A percentile compares a stretch with the other conserved stretches of the same genome.
Conservation (phyloP, 2,329 filamentous ascomycete species). For the Fusarium torreyae region DNA sequence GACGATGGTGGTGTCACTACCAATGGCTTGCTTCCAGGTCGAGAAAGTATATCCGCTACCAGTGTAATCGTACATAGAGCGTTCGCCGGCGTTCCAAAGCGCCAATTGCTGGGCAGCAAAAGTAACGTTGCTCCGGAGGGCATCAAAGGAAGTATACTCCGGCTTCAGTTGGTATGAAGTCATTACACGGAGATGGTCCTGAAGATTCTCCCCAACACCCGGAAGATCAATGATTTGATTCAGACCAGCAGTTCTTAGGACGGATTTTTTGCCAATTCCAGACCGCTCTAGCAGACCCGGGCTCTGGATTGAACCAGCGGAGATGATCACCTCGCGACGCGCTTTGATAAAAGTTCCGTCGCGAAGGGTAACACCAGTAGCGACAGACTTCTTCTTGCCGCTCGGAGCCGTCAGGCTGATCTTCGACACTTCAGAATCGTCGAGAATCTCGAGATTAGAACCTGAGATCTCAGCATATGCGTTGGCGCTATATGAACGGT, state of each 20-base stretch:
- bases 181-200: constrained; percentile 55
- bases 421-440: constrained; percentile 42
- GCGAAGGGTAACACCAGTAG: constrained; percentile 37
- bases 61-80: constrained; percentile 43
- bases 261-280: constrained; percentile 66
- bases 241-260: constrained; percentile 65
- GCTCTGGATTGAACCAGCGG: constrained; percentile 66
- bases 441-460: constrained; percentile 55
- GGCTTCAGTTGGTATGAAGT: constrained; percentile 53
- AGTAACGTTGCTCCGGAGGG: constrained; percentile 37
- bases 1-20: constrained; percentile 25
- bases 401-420: constrained; percentile 27
- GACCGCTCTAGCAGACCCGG: constrained; percentile 71
- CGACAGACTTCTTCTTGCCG: constrained; percentile 40
- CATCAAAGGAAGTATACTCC: constrained; percentile 28
- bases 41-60: constrained; percentile 41
- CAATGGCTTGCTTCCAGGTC: constrained; percentile 42
- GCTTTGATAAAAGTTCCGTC: constrained; percentile 32
- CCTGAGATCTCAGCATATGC: constrained; percentile 60
- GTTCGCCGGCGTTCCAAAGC: constrained; percentile 38
- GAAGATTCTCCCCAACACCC: constrained; percentile 65
- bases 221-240: constrained; percentile 66
- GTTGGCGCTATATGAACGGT: constrained; percentile 63
- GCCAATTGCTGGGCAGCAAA: constrained; percentile 39
- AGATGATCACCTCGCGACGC: constrained; percentile 50